Evolutionary conservation across 2,329 filamentous ascomycete genomes (phyloP).

Genomic region (Tolypocladium album): DNA sequence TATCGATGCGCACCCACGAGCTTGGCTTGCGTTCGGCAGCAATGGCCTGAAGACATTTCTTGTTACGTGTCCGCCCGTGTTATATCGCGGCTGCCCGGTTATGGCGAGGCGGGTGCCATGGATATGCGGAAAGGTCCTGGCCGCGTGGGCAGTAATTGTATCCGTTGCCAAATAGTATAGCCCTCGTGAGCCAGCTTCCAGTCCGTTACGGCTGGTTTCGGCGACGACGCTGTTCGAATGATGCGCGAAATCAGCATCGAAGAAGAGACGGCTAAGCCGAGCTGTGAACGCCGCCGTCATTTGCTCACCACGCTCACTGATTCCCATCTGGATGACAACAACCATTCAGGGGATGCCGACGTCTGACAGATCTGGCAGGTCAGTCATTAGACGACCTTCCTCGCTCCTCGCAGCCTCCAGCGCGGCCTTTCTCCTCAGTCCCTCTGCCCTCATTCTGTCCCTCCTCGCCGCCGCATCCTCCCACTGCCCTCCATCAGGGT

Average conservation of each 20-base stretch:
- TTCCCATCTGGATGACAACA: not conserved
- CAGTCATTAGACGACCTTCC: not conserved
- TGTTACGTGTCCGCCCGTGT: not conserved
- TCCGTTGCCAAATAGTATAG: not conserved
- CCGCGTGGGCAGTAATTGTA: not conserved
- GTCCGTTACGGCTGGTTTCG: not conserved
- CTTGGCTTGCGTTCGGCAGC: not conserved
- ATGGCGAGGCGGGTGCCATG: not conserved
- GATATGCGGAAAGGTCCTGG: not conserved
- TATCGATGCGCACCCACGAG: not conserved
- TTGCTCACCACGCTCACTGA: not conserved
- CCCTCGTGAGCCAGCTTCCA: not conserved
- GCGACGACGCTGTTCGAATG: not conserved
- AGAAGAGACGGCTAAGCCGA: not conserved
- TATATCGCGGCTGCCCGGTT: not conserved
- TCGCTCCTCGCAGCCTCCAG: constrained; percentile 13
- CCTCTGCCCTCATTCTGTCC: constrained; percentile 47
- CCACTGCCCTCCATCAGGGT: constrained; percentile 34
- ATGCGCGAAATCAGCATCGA: not conserved
- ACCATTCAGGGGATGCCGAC: not conserved
- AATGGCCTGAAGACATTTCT: not conserved
- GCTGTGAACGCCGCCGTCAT: not conserved
- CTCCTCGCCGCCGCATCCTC: constrained; percentile 41
- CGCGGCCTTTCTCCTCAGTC: constrained; percentile 40
- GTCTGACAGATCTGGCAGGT: not conserved